phyloP scores from a whole-genome alignment of 2,329 filamentous ascomycete genomes.

The Exophiala mesophila region DNA sequence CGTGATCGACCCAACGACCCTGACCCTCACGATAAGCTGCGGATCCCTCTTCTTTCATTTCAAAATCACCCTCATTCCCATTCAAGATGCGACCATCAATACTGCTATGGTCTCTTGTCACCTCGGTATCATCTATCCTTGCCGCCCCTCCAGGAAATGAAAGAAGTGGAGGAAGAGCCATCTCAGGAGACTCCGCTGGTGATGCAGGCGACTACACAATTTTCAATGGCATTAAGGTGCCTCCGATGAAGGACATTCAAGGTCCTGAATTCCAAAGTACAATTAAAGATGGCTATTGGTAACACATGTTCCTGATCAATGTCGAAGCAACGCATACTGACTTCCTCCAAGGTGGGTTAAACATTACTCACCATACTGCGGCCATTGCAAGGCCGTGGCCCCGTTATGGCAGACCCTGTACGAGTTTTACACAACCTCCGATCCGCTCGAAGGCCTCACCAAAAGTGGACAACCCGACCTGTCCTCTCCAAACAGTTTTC shows the following conservation, averaged over 20 bases:
- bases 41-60: background rate
- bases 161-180: constrained; percentile 15
- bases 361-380: constrained; percentile 50
- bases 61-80: constrained; percentile 1
- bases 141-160: constrained; percentile 19
- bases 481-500: constrained; percentile 61
- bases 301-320: constrained; percentile 19
- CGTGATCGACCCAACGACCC: too few relatives aligned
- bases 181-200: constrained; percentile 24
- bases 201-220: constrained; percentile 34
- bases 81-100: constrained; percentile 25
- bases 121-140: constrained; percentile 12
- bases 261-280: constrained; percentile 45
- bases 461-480: constrained; percentile 45
- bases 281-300: constrained; percentile 51
- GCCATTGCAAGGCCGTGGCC: constrained; percentile 73
- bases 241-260: constrained; percentile 45
- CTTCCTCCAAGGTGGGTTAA: constrained; percentile 44
- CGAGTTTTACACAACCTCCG: constrained; percentile 87
- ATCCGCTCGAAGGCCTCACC: constrained; percentile 55
- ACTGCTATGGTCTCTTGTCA: constrained; percentile 25
- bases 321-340: constrained; percentile 19
- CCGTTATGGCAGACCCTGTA: constrained; percentile 88
- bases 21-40: background rate
- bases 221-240: constrained; percentile 51